phyloP scores from a whole-genome alignment of 768 basidiomycete genomes.

The Rhodotorula babjevae region DNA sequence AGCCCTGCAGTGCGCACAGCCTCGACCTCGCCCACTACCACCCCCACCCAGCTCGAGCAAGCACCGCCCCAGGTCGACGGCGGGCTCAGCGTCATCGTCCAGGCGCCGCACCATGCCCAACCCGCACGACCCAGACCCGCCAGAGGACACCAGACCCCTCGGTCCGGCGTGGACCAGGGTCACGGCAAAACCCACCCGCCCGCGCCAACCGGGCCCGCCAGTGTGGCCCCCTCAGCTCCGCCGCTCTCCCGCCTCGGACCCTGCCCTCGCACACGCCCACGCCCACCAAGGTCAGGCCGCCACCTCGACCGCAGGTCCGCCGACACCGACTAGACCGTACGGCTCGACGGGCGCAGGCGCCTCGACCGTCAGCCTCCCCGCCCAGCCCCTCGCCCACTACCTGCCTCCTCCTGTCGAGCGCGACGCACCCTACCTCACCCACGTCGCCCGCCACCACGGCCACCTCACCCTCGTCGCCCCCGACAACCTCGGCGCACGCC shows the following conservation, averaged over 20 bases:
- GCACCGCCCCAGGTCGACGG: neutral
- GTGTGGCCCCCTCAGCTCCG: neutral
- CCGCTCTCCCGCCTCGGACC: neutral
- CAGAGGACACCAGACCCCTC: neutral
- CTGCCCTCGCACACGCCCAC: neutral
- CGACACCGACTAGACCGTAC: neutral
- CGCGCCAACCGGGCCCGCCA: too few relatives aligned
- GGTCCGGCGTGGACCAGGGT: conserved; percentile 26
- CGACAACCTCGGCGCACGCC: conserved; percentile 21
- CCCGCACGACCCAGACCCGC: neutral
- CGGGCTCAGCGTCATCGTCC: neutral
- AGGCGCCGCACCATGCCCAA: too few relatives aligned
- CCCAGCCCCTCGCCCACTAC: neutral
- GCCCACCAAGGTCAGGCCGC: neutral
- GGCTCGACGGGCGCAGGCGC: neutral
- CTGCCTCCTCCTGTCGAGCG: neutral
- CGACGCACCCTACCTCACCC: conserved; percentile 30
- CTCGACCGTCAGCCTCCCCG: neutral
- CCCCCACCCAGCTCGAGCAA: too few relatives aligned
- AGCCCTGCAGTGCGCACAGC: too few relatives aligned
- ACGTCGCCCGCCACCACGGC: conserved; percentile 30
- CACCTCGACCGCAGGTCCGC: too few relatives aligned
- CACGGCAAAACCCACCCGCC: neutral
- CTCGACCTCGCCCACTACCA: too few relatives aligned
- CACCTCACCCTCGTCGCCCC: conserved; percentile 28